Evolutionary conservation across 1,284 basidiomycete species (phyloP), one percentile per base, ranked within the genome.

Genomic region (Naganishia cerealis): DNA sequence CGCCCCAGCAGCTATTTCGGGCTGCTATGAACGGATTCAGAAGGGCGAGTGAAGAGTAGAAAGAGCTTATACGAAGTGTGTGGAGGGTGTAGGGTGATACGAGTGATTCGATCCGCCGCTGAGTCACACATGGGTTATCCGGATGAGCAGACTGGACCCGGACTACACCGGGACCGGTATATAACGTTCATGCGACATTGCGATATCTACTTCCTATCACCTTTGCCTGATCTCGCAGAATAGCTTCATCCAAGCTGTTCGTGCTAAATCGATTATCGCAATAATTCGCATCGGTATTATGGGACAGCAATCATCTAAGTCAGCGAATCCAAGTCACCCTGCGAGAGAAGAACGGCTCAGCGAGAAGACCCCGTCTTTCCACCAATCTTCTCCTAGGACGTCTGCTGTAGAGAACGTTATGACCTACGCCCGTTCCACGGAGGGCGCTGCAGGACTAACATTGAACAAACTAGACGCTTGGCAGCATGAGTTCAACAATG

Each of bases 401-500:
- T 12, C 24, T 26, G 39, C 61, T 9, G 50, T 39, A 29, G 61
- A 52, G 6, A 50, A 15, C n/a, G 21, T 63, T 9, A 46, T 40
- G 29, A 15, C 50, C 1, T 63, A 63, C 38, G 40, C n/a, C 15
- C 36, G 13, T 7, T 40, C 50, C 1, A 42, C 33, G 4, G 38
- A 40, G 21, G 61, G 50, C 18, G 39, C 61, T 26, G 50, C 90
- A 40, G 81, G 87, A 38, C 80, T 92, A 66, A 84, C 87, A 50
- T 74, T 85, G 24, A 79, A 82, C 66, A 86, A 85, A 71, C 74
- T 92, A 55, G 80, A 83, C 13, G 78, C 83, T 24, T 92, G 90
- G 90, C 88, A 91, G 79, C 77, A 81, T 0, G 79, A 82, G 15
- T 84, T 87, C 26, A 77, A 84, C 10, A 76, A 83, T 8, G 84